Conservation (phyloP, 129 eudicot species). For the Artemisia annua region DNA sequence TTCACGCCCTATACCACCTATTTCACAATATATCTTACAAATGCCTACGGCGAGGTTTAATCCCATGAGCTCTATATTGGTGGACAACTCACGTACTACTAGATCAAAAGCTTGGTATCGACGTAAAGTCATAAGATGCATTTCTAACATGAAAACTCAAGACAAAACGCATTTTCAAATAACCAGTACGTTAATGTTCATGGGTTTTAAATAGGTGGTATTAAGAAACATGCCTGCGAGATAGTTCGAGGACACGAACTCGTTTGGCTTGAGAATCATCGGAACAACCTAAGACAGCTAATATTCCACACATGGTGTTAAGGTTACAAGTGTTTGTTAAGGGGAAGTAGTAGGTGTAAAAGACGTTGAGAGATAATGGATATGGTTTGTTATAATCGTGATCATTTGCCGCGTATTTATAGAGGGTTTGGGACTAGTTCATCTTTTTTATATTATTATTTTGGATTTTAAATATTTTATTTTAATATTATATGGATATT, state of each 20-base stretch:
- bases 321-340: background rate
- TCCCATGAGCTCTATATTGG: too few species aligned
- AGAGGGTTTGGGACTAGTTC: slow-evolving; percentile 24
- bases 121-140: too few species aligned
- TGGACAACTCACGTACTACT: too few species aligned
- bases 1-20: too few species aligned
- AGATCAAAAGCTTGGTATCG: too few species aligned
- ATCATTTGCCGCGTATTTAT: slow-evolving; percentile 32
- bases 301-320: slow-evolving; percentile 78
- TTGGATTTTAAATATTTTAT: background rate
- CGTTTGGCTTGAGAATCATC: slow-evolving; percentile 95
- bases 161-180: too few species aligned
- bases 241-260: slow-evolving; percentile 92
- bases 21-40: too few species aligned
- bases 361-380: background rate
- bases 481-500: background rate
- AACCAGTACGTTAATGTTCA: too few species aligned
- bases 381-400: slow-evolving; percentile 11
- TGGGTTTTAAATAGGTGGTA: too few species aligned
- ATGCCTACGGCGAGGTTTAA: too few species aligned
- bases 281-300: slow-evolving; percentile 90
- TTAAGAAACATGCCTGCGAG: slow-evolving; percentile 67
- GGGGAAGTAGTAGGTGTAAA: background rate
- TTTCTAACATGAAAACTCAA: too few species aligned
- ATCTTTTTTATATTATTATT: too few species aligned